phyloP scores from a whole-genome alignment of 2,329 filamentous ascomycete species.

The Pseudogymnoascus sp. region DNA sequence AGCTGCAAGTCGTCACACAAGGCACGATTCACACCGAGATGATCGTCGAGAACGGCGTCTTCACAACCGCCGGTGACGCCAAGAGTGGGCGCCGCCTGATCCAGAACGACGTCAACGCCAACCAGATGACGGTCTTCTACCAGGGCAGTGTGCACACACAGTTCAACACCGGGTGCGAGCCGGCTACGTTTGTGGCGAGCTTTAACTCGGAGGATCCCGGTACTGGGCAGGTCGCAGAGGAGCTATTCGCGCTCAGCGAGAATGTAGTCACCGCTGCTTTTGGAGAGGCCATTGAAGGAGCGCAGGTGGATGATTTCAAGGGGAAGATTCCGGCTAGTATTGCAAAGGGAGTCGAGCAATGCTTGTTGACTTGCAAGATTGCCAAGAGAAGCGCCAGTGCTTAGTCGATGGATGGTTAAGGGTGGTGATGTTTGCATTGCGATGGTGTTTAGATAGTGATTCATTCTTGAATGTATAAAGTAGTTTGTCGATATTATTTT shows the following conservation, averaged over 20 bases:
- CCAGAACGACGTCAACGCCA: slow-evolving; percentile 34
- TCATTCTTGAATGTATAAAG: neutral
- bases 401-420: neutral
- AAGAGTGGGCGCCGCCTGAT: slow-evolving; percentile 34
- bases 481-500: neutral
- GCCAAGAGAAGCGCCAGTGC: slow-evolving; percentile 22
- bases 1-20: slow-evolving; percentile 45
- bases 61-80: slow-evolving; percentile 25
- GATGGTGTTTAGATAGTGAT: neutral
- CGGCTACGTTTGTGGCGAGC: slow-evolving; percentile 43
- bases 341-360: slow-evolving; percentile 46
- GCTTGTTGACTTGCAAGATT: slow-evolving; percentile 43
- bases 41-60: slow-evolving; percentile 45
- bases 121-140: slow-evolving; percentile 48
- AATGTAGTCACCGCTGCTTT: slow-evolving; percentile 42
- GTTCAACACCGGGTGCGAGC: slow-evolving; percentile 48
- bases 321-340: slow-evolving; percentile 41
- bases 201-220: slow-evolving; percentile 47
- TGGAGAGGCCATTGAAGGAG: slow-evolving; percentile 39
- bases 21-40: slow-evolving; percentile 46
- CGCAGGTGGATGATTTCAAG: slow-evolving; percentile 40
- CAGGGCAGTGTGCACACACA: slow-evolving; percentile 49
- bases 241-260: slow-evolving; percentile 40
- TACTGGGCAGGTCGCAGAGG: slow-evolving; percentile 43
- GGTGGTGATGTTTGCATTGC: neutral